Evolutionary conservation across 768 basidiomycete genomes (phyloP), one percentile per base, ranked within the genome.

Genomic region (Lactarius tabidus): DNA sequence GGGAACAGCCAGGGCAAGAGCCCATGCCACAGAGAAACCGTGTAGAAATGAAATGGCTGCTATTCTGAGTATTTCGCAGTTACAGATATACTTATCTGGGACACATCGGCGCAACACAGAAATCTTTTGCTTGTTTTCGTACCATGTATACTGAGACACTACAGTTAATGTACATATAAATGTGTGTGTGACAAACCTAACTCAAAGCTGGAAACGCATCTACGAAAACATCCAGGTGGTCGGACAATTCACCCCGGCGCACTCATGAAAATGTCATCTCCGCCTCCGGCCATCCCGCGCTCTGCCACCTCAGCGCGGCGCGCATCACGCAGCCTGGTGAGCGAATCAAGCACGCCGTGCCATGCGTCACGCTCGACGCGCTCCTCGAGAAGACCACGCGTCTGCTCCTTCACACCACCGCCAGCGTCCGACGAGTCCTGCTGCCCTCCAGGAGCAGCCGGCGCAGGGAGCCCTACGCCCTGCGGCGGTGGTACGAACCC

Each of bases 401-500:
- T 84, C 71, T 75, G 78, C 57, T 51, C 35, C 36, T 39, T 41
- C 52, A 14, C 45, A 7, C 20, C 20, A 12, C 9, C 18, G 28
- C 29, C 69, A 67, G 2, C 68, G 62, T 64, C 70, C 75, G 48
- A 51, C 14, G 23, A 17, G 48, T 7, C 12, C 48, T 15, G 23
- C 26, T 14, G 48, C 23, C 23, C 48, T 26, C 48, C 48, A 26
- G 48, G 48, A 26, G 48, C 48, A 26, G 48, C 23, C 1, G 48
- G 14, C 2, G 48, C 70, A 54, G 91, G 89, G 59, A 90, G 80
- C 4, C 89, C 88, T 15, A 91, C 89, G 7, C 91, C 91, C 18
- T 91, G 84, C 8, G 89, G 87, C 4, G 90, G 87, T 7, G 90
- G 91, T 12, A 91, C 78, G 72, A 91, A 90, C 31, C 84, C 85